These are phyloP conservation scores for Cystoisospora suis DNA, from an alignment of 169 alveolate species.

Conservation along the genomic window DNA sequence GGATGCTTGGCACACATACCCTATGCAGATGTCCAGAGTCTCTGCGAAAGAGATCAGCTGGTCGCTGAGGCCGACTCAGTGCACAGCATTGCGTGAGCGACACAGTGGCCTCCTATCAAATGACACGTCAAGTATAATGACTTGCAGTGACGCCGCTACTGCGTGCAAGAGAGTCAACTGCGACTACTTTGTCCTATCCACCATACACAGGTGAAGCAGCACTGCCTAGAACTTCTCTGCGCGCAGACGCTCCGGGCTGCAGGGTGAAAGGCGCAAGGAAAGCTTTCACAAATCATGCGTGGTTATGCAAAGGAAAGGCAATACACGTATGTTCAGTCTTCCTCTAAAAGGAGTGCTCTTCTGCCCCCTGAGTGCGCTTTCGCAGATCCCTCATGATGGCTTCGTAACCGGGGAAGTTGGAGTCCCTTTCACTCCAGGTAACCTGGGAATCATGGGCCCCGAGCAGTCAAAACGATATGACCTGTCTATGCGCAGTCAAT, in stretches of 20 bases:
- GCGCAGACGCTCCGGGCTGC: background rate
- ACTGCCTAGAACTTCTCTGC: background rate
- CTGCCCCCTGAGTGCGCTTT: background rate
- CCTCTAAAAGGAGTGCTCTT: background rate
- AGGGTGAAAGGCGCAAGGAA: background rate
- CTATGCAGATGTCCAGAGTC: conserved; percentile 28
- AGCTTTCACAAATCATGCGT: conserved; percentile 20
- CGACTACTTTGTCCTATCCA: conserved; percentile 2
- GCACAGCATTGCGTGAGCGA: conserved; percentile 11
- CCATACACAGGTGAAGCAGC: background rate
- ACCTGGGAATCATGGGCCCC: background rate
- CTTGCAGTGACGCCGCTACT: conserved; percentile 1
- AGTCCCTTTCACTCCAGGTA: background rate
- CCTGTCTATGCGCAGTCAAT: background rate
- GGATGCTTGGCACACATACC: no score
- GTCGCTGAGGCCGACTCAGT: background rate
- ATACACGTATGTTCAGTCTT: background rate
- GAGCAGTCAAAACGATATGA: no score
- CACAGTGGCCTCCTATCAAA: background rate
- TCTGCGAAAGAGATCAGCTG: conserved; percentile 35
- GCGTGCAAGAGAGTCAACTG: conserved; percentile 8
- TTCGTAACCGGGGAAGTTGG: background rate
- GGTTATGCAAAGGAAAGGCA: conserved; percentile 22
- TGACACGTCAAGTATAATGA: background rate
- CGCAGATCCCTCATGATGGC: conserved; percentile 6